These are phyloP conservation scores for Nadsonia starkeyi-henricii DNA, from an alignment of 1,139 yeast genomes.

Conservation along the genomic window DNA sequence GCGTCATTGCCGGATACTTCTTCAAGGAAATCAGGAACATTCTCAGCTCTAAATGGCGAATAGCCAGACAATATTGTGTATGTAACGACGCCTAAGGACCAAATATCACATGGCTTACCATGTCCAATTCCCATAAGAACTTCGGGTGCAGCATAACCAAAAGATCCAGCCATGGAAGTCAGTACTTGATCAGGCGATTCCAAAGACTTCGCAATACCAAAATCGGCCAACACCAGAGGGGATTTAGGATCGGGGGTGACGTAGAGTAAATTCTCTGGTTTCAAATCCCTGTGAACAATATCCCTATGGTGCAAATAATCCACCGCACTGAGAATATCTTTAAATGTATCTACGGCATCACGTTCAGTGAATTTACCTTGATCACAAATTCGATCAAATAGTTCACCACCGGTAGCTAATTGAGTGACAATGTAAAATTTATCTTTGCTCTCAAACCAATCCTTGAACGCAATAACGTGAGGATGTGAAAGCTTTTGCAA, in stretches of 20 bases:
- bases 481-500: constrained; percentile 57
- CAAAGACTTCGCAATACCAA: constrained; percentile 77
- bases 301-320: constrained; percentile 56
- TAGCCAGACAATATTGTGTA: constrained; percentile 86
- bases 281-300: constrained; percentile 82
- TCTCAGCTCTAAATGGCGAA: constrained; percentile 82
- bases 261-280: constrained; percentile 79
- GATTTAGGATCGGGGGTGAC: constrained; percentile 42
- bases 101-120: constrained; percentile 83
- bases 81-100: constrained; percentile 87
- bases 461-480: constrained; percentile 68
- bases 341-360: constrained; percentile 61
- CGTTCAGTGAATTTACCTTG: constrained; percentile 71
- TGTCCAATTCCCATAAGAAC: constrained; percentile 66
- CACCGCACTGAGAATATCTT: constrained; percentile 61
- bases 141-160: constrained; percentile 94
- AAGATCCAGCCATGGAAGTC: constrained; percentile 72
- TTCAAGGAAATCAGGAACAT: constrained; percentile 60
- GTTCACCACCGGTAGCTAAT: constrained; percentile 83
- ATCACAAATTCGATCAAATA: constrained; percentile 68
- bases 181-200: constrained; percentile 47
- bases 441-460: constrained; percentile 77
- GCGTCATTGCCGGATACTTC: constrained; percentile 57
- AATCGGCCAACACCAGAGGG: constrained; percentile 72
- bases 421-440: constrained; percentile 32